Conservation (phyloP, 78 protist genomes). For the Goniomonas avonlea region DNA sequence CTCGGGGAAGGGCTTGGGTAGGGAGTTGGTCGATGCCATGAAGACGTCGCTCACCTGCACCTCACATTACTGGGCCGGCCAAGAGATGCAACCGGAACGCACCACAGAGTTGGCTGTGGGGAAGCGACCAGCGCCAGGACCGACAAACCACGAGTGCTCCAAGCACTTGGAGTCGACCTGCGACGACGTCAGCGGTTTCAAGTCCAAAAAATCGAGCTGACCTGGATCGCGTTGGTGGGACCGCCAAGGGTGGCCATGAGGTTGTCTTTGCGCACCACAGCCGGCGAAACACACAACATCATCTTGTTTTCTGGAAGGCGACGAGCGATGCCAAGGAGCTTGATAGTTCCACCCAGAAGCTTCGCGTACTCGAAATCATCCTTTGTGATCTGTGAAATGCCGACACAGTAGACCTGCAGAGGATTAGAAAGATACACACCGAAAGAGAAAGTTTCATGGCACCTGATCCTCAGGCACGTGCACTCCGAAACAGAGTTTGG, state of each 20-base stretch:
- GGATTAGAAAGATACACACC: background rate
- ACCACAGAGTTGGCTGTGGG: conserved; percentile 25
- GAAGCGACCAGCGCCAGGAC: conserved; percentile 23
- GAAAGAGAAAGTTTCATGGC: background rate
- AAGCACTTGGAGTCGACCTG: background rate
- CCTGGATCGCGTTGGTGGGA: conserved; percentile 16
- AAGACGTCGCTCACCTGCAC: too few relatives aligned
- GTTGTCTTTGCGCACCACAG: background rate
- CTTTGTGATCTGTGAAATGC: conserved; percentile 2
- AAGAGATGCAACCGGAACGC: background rate
- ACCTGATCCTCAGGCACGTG: conserved; percentile 7
- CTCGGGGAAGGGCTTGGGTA: background rate
- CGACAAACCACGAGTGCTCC: background rate
- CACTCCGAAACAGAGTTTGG: conserved; percentile 10
- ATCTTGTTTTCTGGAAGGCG: background rate
- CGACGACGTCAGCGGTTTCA: too few relatives aligned
- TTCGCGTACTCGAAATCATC: conserved; percentile 22
- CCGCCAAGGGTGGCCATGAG: background rate
- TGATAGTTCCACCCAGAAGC: conserved; percentile 14
- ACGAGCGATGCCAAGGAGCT: conserved; percentile 26
- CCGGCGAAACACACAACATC: conserved; percentile 4
- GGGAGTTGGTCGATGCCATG: too few relatives aligned
- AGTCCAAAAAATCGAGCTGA: too few relatives aligned
- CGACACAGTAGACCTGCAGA: background rate
- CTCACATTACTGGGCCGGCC: background rate